Percentiles rank a stretch among this genome's conserved stretches.
These are phyloP conservation scores for Huntiella omanensis DNA, from an alignment of 2,329 filamentous ascomycete genomes.

Conservation along the genomic window DNA sequence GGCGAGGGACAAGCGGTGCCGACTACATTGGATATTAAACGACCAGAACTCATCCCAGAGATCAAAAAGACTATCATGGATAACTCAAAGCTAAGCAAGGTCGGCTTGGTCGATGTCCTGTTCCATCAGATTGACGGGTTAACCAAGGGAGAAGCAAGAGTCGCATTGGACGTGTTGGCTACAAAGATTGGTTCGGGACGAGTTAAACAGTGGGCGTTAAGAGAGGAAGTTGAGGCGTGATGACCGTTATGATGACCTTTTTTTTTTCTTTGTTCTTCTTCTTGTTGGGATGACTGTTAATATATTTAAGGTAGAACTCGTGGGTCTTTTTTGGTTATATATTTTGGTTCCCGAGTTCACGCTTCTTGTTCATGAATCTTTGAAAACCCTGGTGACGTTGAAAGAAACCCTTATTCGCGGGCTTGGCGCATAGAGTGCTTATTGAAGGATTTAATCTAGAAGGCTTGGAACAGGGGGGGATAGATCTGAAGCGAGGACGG, in stretches of 20 bases:
- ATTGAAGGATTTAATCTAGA: too few species aligned
- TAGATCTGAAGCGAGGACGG: too few species aligned
- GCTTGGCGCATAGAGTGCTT: too few species aligned
- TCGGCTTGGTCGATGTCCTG: conserved; percentile 23
- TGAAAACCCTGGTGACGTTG: too few species aligned
- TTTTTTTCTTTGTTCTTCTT: neutral
- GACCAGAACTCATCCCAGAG: conserved; percentile 21
- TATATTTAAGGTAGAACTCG: too few species aligned
- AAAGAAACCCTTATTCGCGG: too few species aligned
- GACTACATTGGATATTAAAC: conserved; percentile 17
- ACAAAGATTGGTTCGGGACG: conserved; percentile 22
- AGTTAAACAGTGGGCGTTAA: conserved; percentile 21
- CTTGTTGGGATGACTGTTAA: neutral
- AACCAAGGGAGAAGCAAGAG: conserved; percentile 24
- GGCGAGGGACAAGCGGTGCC: conserved; percentile 16
- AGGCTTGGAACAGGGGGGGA: too few species aligned
- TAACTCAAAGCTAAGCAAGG: conserved; percentile 23
- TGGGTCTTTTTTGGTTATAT: too few species aligned
- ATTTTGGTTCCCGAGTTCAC: too few species aligned
- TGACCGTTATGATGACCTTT: neutral
- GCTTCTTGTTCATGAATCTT: too few species aligned
- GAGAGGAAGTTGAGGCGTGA: neutral
- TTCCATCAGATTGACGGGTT: conserved; percentile 21
- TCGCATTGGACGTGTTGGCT: conserved; percentile 23
- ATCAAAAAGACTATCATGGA: conserved; percentile 24